phyloP scores from a whole-genome alignment of 768 basidiomycete genomes.

The Pseudohyphozyma bogoriensis region DNA sequence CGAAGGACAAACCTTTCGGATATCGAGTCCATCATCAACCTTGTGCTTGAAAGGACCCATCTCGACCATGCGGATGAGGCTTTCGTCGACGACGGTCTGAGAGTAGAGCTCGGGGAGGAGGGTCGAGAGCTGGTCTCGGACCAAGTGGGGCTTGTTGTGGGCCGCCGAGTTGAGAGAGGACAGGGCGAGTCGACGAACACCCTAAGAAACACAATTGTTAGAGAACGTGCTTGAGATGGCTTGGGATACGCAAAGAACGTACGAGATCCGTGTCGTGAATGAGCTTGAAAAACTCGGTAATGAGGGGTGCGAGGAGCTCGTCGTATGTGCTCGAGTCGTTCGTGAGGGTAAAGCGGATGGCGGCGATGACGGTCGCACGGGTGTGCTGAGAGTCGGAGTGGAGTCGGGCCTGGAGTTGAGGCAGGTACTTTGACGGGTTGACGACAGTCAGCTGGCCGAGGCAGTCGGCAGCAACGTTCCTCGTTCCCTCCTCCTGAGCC shows the following conservation, averaged over 20 bases:
- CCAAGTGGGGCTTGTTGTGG: conserved; percentile 82
- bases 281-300: conserved; percentile 78
- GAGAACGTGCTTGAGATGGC: not conserved
- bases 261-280: conserved; percentile 68
- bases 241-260: not conserved
- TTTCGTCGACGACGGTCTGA: conserved; percentile 50
- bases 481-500: conserved; percentile 64
- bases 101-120: conserved; percentile 75
- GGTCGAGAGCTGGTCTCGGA: conserved; percentile 66
- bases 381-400: conserved; percentile 21
- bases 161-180: conserved; percentile 90
- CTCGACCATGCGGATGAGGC: conserved; percentile 77
- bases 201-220: too few relatives aligned
- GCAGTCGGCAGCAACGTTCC: conserved; percentile 93
- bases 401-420: conserved; percentile 62
- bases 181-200: conserved; percentile 77
- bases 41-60: conserved; percentile 98
- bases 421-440: conserved; percentile 79
- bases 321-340: conserved; percentile 79
- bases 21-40: conserved; percentile 91
- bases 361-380: conserved; percentile 45
- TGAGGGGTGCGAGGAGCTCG: conserved; percentile 72
- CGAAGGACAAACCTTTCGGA: conserved; percentile 51
- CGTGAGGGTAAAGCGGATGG: conserved; percentile 81
- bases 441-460: conserved; percentile 89